Evolutionary conservation across 306 rosid species (phyloP), one percentile per base, ranked within the genome.

Genomic region (Ammopiptanthus mongolicus): DNA sequence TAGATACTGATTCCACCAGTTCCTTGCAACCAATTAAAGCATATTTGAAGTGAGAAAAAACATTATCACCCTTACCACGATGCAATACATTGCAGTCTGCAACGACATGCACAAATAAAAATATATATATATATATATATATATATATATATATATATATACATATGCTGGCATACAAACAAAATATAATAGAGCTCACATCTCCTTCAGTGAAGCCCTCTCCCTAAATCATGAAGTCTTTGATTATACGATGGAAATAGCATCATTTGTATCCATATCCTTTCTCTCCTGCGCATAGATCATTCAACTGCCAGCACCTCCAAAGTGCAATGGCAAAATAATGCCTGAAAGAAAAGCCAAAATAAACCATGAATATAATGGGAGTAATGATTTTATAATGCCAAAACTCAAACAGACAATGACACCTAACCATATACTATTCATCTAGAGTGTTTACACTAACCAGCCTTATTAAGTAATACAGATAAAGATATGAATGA

Each of bases 151-250:
- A n/a, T n/a, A n/a, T n/a, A n/a, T n/a, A n/a, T n/a, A n/a, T n/a
- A n/a, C n/a, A n/a, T n/a, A n/a, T n/a, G n/a, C n/a, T n/a, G 57
- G 65, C 61, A 59, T 42, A 48, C 25, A 17, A 78, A 80, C 72
- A 46, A 65, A 66, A 50, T 19, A 65, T 50, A 58, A 48, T 57
- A 71, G 50, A 29, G 33, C 74, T 76, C 78, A 91, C 97, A 76
- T 93, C 47, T 86, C 98, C 98, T 71, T 89, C 83, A 23, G 93
- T 91, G 88, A 93, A 93, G 78, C 91, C 98, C 65, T 97, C 98
- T 82, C 97, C 97, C 83, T 93, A 97, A 82, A 91, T 85, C 98
- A 93, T 93, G 81, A 93, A 91, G 63, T 89, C 91, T 61, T 78
- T 88, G 70, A 93, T 93, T 76, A 89, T 83, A 53, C 96, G 96